A percentile compares a stretch with the other conserved stretches of the same genome.
Evolutionary conservation across 371 early-diverging fungal species (phyloP).

Genomic region (Actinomortierella ambigua): DNA sequence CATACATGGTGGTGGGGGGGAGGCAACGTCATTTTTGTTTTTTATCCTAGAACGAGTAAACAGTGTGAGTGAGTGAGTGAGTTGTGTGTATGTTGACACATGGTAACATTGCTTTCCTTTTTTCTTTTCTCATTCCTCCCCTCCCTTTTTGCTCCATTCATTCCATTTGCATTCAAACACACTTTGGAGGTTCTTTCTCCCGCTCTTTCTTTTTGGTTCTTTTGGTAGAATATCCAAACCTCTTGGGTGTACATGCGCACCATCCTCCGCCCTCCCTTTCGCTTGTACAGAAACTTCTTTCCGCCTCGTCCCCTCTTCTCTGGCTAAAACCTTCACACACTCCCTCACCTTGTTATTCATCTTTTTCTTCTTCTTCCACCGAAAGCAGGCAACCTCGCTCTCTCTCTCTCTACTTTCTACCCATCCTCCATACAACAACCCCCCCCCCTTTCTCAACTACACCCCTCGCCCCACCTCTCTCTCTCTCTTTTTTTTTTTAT

Average conservation of each 20-base stretch:
- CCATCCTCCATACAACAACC: background rate
- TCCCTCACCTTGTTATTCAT: background rate
- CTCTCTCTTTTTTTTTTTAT: background rate
- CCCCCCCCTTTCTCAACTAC: background rate
- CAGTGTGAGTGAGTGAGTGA: too few species aligned
- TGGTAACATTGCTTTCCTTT: background rate
- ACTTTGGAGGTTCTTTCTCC: conserved; percentile 3
- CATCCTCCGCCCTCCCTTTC: too few species aligned
- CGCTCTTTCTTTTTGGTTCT: conserved; percentile 1
- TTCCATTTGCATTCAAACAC: conserved; percentile 1
- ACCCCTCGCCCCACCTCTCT: background rate
- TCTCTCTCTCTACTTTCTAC: background rate
- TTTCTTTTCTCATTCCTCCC: background rate
- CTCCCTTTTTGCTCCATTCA: background rate
- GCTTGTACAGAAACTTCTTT: background rate
- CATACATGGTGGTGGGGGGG: too few species aligned
- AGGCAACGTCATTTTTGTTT: too few species aligned
- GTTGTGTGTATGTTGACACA: too few species aligned
- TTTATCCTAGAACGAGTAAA: too few species aligned
- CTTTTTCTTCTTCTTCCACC: background rate
- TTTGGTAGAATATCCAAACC: too few species aligned
- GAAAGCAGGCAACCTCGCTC: background rate
- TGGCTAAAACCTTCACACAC: background rate
- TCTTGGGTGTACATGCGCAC: too few species aligned
- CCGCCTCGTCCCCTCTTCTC: background rate